A percentile compares a stretch with the other conserved stretches of the same genome.
phyloP scores from a whole-genome alignment of 768 basidiomycete genomes.

The Termitomyces heimii region DNA sequence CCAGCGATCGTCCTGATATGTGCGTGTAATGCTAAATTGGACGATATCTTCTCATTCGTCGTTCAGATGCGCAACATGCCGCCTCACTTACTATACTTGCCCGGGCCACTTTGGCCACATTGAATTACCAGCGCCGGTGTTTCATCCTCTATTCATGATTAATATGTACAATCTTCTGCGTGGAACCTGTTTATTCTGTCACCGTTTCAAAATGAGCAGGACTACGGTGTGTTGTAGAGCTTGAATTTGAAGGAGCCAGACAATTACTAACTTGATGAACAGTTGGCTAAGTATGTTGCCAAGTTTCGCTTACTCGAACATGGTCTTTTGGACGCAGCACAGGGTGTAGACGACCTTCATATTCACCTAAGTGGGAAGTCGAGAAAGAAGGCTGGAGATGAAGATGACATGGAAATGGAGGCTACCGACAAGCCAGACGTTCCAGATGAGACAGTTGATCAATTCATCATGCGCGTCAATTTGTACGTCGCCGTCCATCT shows the following conservation, averaged over 20 bases:
- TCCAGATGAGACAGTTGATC: conserved; percentile 50
- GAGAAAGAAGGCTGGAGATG: conserved; percentile 27
- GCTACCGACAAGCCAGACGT: conserved; percentile 31
- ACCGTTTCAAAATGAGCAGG: conserved; percentile 78
- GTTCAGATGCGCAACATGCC: conserved; percentile 87
- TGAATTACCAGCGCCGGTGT: conserved; percentile 91
- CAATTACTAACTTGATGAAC: conserved; percentile 7
- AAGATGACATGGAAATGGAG: conserved; percentile 30
- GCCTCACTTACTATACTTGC: conserved; percentile 88
- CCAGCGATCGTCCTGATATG: conserved; percentile 86
- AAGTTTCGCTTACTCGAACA: conserved; percentile 86
- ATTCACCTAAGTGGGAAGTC: conserved; percentile 30
- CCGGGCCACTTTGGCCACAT: conserved; percentile 99
- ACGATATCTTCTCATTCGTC: conserved; percentile 9
- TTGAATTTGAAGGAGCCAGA: not conserved
- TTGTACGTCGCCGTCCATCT: conserved; percentile 60
- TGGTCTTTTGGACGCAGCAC: conserved; percentile 80
- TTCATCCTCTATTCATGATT: conserved; percentile 92
- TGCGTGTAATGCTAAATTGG: conserved; percentile 34
- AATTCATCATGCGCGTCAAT: conserved; percentile 59
- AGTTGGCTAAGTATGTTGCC: conserved; percentile 81
- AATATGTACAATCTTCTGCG: conserved; percentile 86
- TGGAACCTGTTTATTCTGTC: conserved; percentile 90
- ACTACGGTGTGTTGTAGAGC: conserved; percentile 44
- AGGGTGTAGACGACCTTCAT: conserved; percentile 65